Evolutionary conservation across 2,329 filamentous ascomycete species (phyloP), one percentile per base, ranked within the genome.

Genomic region (Colletotrichum tropicicola): DNA sequence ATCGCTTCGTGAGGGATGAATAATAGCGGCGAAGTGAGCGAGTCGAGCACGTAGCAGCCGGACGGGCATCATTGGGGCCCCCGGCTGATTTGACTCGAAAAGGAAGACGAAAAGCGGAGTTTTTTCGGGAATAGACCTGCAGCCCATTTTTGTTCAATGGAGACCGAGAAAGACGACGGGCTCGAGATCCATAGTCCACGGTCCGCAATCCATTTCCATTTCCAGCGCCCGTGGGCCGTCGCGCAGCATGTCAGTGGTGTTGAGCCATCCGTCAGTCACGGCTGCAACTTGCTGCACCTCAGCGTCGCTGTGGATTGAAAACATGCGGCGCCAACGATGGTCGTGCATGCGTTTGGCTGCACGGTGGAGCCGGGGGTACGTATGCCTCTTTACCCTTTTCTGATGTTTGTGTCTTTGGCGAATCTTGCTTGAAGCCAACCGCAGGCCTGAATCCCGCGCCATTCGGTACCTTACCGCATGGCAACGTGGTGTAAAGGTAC

Each of bases 361-460:
- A 61, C 45, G 56, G 61, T 51, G 51, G 61, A 56, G 30, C 61
- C 49, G 57, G 61, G 61, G 57, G 61, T 65, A 65, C 61, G 61
- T 65, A 65, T 65, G 61, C 61, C 61, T 65, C 27, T 55, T 65
- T 65, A 61, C 61, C 61, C 61, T 59, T 65, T 65, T 65, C 41
- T 60, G 61, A 21, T 61, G 52, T 54, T 27, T 49, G 43, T 23
- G 45, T 48, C 35, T 47, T 64, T 23, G 43, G 32, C 48, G 35
- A 65, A 65, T 55, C 56, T 55, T 61, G 61, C 25, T 60, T 39
- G 58, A 54, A 59, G 49, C 61, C 57, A 65, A 55, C 61, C 48
- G 49, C 52, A 44, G 57, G 23, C 49, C 39, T 37, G 43, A 39
- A 39, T 45, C 48, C 32, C 61, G 49, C 37, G 44, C 49, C 49